Conservation (phyloP, 306 rosid genomes). For the Cucumis sativus region Cucumber_9930_V3 NC_026661.2:1677501-1678000, state of each 20-base stretch:
- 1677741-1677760: conserved; percentile 7
- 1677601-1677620: conserved; percentile 50
- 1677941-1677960: background rate
- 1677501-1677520: background rate
- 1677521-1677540: background rate
- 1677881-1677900: background rate
- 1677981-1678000: background rate
- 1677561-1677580: conserved; percentile 28
- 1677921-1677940: background rate
- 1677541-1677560: conserved; percentile 27
- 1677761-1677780: conserved; percentile 36
- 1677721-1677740: conserved; percentile 15
- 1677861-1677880: conserved; percentile 49
- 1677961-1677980: conserved; percentile 4
- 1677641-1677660: conserved; percentile 39
- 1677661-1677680: conserved; percentile 16
- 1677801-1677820: conserved; percentile 33
- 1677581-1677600: conserved; percentile 36
- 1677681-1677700: conserved; percentile 14
- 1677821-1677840: conserved; percentile 35
- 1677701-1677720: conserved; percentile 27
- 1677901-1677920: background rate
- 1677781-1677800: conserved; percentile 43
- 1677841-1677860: conserved; percentile 33
- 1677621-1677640: conserved; percentile 46